phyloP scores from a whole-genome alignment of 352 stramenopile genomes.

The Pelagophyceae sp. region DNA sequence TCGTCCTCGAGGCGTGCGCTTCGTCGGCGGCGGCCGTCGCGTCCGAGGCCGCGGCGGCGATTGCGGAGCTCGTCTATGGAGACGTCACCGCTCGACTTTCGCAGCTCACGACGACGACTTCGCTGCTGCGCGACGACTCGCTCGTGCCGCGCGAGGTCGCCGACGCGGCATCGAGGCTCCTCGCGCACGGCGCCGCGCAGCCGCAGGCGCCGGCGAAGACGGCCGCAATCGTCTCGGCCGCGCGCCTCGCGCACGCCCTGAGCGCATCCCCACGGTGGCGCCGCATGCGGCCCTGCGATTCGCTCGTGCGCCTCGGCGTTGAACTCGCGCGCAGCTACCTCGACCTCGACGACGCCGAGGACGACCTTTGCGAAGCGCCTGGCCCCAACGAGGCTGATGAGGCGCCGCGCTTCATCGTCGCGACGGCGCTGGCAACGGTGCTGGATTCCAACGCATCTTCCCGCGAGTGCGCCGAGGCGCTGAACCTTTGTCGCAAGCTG shows the following conservation, averaged over 20 bases:
- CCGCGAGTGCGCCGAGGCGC: no score
- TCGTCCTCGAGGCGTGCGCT: neutral
- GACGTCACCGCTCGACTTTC: neutral
- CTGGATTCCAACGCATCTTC: no score
- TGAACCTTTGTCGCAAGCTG: no score
- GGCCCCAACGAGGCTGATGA: no score
- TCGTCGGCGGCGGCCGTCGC: neutral
- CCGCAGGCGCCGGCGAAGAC: neutral
- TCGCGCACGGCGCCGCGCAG: neutral
- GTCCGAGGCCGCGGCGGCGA: neutral
- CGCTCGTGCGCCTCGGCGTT: no score
- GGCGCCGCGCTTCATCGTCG: neutral
- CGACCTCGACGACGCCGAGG: neutral
- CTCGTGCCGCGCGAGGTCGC: neutral
- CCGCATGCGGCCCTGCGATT: no score
- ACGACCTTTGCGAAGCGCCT: no score
- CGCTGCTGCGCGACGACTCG: neutral
- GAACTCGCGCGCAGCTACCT: no score
- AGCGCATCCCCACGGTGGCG: neutral
- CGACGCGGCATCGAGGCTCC: neutral
- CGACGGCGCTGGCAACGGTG: no score
- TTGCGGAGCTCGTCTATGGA: neutral
- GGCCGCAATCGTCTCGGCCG: neutral
- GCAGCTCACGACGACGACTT: neutral
- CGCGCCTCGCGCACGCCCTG: neutral